phyloP scores from a whole-genome alignment of 768 basidiomycete species.

The Lactarius akahatsu region DNA sequence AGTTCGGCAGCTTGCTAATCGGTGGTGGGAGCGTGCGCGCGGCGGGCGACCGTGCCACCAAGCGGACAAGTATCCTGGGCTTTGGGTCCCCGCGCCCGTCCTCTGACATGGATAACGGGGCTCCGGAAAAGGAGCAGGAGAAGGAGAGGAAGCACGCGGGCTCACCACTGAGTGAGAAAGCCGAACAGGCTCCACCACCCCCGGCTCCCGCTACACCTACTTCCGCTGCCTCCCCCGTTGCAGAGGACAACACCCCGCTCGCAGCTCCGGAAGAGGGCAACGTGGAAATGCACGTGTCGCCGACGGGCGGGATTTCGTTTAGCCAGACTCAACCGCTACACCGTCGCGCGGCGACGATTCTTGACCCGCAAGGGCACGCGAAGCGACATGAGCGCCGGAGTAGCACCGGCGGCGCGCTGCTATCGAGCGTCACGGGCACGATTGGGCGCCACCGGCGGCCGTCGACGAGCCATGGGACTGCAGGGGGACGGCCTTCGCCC shows the following conservation, averaged over 20 bases:
- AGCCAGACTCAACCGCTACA: conserved; percentile 61
- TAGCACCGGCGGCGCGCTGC: conserved; percentile 66
- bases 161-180: conserved; percentile 29
- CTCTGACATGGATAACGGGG: conserved; percentile 6
- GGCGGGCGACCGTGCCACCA: conserved; percentile 26
- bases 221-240: not conserved
- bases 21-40: conserved; percentile 27
- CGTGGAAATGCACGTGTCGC: conserved; percentile 22
- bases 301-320: conserved; percentile 36
- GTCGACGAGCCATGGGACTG: conserved; percentile 58
- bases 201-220: not conserved
- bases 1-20: conserved; percentile 26
- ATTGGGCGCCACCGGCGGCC: conserved; percentile 69
- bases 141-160: conserved; percentile 35
- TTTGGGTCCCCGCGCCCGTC: conserved; percentile 26
- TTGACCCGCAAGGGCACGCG: conserved; percentile 65
- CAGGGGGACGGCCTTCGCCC: conserved; percentile 34
- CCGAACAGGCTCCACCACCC: conserved; percentile 9
- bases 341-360: conserved; percentile 72
- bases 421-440: conserved; percentile 50
- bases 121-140: conserved; percentile 24
- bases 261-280: not conserved
- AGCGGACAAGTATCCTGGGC: conserved; percentile 24
- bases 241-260: not conserved
- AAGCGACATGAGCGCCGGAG: conserved; percentile 72